phyloP scores from a whole-genome alignment of 371 early-diverging fungal species.

The Circinella umbellata region DNA sequence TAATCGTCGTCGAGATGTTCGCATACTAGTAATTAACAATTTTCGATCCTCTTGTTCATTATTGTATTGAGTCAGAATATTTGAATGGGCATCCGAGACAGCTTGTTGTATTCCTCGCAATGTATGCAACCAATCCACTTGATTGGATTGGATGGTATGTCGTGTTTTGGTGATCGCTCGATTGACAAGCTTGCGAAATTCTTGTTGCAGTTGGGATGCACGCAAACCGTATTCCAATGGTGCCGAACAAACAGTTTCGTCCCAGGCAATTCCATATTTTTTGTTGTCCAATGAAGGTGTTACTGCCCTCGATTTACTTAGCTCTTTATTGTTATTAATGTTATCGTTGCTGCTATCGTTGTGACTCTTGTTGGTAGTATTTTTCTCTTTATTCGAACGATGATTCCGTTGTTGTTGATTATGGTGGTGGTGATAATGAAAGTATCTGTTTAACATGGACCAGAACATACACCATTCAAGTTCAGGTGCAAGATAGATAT shows the following conservation, averaged over 20 bases:
- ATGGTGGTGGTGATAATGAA: background rate
- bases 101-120: background rate
- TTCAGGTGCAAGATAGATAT: constrained; percentile 8
- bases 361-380: background rate
- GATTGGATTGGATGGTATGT: constrained; percentile 1
- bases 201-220: background rate
- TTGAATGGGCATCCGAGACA: background rate
- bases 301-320: background rate
- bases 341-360: background rate
- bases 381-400: background rate
- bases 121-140: constrained; percentile 2
- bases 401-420: background rate
- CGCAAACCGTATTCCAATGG: constrained; percentile 8
- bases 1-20: background rate
- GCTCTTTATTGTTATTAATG: background rate
- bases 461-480: constrained; percentile 8
- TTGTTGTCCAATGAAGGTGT: background rate
- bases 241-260: constrained; percentile 1
- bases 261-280: background rate
- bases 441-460: background rate
- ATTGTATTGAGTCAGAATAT: background rate
- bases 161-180: background rate
- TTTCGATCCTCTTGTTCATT: background rate
- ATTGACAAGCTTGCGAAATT: background rate
- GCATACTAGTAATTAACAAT: background rate